Conservation (phyloP, 2,329 filamentous ascomycete genomes). For the Chaetomium sp. region DNA sequence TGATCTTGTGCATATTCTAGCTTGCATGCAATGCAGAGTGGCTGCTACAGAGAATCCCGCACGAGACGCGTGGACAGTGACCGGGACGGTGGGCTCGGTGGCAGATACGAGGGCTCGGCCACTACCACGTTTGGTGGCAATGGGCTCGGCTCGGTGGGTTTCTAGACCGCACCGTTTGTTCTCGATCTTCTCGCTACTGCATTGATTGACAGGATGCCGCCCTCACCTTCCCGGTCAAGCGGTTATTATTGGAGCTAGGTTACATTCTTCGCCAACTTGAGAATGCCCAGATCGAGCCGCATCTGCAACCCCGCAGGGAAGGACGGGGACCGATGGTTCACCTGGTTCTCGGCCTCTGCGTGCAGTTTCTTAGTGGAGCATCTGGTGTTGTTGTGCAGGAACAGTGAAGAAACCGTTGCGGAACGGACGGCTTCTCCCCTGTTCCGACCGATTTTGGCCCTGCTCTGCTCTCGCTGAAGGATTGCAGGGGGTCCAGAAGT, state of each 20-base stretch:
- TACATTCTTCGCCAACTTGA: conserved; percentile 19
- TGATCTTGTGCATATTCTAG: conserved; percentile 10
- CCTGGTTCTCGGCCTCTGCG: conserved; percentile 3
- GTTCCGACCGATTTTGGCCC: background rate
- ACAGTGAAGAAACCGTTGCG: background rate
- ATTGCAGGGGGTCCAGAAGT: background rate
- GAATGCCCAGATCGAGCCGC: conserved; percentile 19
- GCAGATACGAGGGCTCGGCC: conserved; percentile 4
- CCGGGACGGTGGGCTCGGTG: background rate
- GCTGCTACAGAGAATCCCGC: background rate
- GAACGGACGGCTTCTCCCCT: background rate
- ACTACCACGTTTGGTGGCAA: background rate
- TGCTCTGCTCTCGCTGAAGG: background rate
- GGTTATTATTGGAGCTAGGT: conserved; percentile 21
- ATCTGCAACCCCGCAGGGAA: conserved; percentile 19
- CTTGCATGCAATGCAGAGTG: conserved; percentile 9
- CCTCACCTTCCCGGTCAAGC: conserved; percentile 7
- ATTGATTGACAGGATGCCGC: background rate
- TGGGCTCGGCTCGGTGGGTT: background rate
- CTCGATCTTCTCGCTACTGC: conserved; percentile 7
- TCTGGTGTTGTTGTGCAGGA: background rate
- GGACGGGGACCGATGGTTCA: background rate
- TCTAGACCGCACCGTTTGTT: background rate
- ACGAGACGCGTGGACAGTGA: background rate
- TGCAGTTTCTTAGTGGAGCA: background rate